Base-by-base conservation (phyloP, 139 green algal genomes). In the Chlorella ohadii region DNA sequence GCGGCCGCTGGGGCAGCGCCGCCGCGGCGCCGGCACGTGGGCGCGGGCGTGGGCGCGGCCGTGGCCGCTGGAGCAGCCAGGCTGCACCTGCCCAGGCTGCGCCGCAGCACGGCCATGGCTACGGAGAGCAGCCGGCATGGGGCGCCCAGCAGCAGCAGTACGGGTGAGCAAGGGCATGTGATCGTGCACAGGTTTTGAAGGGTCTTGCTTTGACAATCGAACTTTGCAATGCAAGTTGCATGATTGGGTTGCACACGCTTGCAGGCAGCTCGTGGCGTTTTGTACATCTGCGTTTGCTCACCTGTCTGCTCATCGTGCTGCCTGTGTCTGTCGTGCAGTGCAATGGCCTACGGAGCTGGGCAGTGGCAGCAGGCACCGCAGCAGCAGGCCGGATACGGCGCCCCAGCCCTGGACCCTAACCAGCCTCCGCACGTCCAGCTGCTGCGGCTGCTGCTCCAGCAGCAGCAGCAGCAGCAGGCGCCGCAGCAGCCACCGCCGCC, bases 401-500 rank as follows among this genome's bases (percentile, higher is more conserved):
- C 41, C 23, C 33, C 71, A 22, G 25, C 47, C 31, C 5, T 27
- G 28, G 13, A 34, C 31, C 47, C 47, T n/a, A 36, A 23, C 44
- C 23, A 19, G 25, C 41, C 15, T 4, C 31, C 47, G 5, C 51
- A 79, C 1, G 47, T 66, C 16, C 73, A 79, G 73, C 47, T 79
- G 47, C 73, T 79, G 28, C 73, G 20, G n/a, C 65, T 79, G 73
- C 47, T 79, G 47, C 73, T 67, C 51, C 51, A 59, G 51, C 51
- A 59, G 51, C 51, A 59, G 51, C 51, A 59, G 51, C 11, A 13
- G 51, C 51, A 59, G 51, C 51, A 59, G 15, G 51, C 15, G 44
- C 44, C 44, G 12, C 51, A 59, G 51, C 51, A 59, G 51, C 12
- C 51, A 4, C 51, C 19, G 51, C 51, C 19, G 51, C 51, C 19